These are phyloP conservation scores for Cyclotella baltica DNA, from an alignment of 108 stramenopile species.

Conservation along the genomic window DNA sequence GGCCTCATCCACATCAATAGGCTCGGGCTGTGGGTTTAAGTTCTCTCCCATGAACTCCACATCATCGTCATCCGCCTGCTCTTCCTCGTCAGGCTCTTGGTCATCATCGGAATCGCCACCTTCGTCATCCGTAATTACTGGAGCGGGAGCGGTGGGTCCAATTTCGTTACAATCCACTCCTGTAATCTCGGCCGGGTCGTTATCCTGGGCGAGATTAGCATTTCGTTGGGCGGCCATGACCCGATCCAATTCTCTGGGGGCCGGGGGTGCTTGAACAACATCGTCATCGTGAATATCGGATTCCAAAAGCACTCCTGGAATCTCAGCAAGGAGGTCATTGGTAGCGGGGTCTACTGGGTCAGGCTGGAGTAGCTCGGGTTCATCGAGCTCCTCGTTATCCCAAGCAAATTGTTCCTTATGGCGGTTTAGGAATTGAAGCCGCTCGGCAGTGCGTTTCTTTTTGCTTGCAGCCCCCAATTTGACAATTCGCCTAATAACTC, in stretches of 20 bases:
- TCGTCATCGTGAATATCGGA: neutral
- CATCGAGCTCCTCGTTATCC: no score
- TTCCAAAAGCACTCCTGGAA: no score
- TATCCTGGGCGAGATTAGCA: constrained; percentile 12
- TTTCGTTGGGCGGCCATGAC: neutral
- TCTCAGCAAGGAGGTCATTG: no score
- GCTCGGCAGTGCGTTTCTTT: neutral
- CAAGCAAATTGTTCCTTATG: no score
- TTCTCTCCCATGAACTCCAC: neutral
- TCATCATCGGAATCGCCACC: neutral
- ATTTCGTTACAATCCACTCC: constrained; percentile 27
- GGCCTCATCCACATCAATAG: neutral
- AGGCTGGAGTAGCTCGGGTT: no score
- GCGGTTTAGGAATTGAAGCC: no score
- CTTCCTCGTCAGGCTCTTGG: no score
- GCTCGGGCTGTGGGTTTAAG: neutral
- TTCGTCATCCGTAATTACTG: neutral
- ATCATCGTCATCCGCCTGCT: constrained; percentile 25
- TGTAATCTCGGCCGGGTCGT: constrained; percentile 27
- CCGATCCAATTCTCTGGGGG: neutral
- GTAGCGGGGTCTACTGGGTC: no score
- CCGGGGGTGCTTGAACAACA: neutral
- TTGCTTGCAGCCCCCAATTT: constrained; percentile 6
- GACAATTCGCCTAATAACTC: constrained; percentile 42
- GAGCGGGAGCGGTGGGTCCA: neutral